Percentiles rank a stretch among this genome's conserved stretches.
phyloP scores from a whole-genome alignment of 2,329 filamentous ascomycete species.

The Fusarium buxicola region DNA sequence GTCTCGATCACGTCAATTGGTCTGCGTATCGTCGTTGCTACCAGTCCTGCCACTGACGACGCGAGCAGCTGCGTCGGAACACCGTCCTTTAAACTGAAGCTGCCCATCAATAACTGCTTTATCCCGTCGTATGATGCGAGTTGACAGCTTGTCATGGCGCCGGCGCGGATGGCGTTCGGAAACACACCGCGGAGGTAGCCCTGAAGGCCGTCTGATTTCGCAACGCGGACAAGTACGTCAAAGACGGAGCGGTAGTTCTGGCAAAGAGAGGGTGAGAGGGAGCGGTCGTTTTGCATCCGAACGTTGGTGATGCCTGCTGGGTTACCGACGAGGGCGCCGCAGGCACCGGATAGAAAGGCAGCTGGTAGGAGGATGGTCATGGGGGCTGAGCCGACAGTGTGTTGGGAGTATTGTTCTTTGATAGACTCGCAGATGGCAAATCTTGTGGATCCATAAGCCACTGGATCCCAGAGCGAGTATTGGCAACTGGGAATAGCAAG shows the following conservation, averaged over 20 bases:
- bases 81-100: conserved; percentile 5
- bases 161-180: conserved; percentile 18
- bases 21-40: conserved; percentile 28
- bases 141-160: conserved; percentile 20
- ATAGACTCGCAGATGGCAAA: conserved; percentile 30
- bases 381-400: background rate
- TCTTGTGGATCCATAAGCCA: conserved; percentile 26
- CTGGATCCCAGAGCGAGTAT: background rate
- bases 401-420: conserved; percentile 8
- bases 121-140: conserved; percentile 24
- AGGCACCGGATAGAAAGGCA: conserved; percentile 17
- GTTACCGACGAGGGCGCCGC: conserved; percentile 18
- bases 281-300: conserved; percentile 30
- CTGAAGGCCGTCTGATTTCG: conserved; percentile 10
- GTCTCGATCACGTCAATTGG: conserved; percentile 32
- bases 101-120: conserved; percentile 13
- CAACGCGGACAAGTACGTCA: conserved; percentile 22
- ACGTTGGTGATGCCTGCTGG: conserved; percentile 26
- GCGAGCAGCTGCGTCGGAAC: conserved; percentile 16
- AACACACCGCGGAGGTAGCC: conserved; percentile 20
- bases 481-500: too few relatives aligned
- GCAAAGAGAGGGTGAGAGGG: conserved; percentile 6
- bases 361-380: conserved; percentile 13
- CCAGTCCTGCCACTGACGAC: conserved; percentile 17
- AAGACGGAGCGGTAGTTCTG: conserved; percentile 26